Evolutionary conservation across 2,329 filamentous ascomycete species (phyloP), one percentile per base, ranked within the genome.

Genomic region (Hymenoscyphus scutula): DNA sequence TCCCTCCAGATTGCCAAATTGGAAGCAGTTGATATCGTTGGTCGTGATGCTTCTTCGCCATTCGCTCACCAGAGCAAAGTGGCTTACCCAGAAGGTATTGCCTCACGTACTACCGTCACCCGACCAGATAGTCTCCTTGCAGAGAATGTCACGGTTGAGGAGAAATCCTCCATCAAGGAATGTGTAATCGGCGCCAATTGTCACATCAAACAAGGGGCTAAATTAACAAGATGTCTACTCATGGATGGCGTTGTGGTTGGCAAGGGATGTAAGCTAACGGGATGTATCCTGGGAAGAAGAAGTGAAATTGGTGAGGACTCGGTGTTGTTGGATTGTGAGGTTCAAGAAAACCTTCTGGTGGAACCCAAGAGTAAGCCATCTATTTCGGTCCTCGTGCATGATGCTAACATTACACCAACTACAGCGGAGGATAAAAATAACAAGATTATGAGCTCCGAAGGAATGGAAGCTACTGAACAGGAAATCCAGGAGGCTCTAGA

Each of bases 201-300:
- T 74, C 89, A 90, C 70, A 94, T 99, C 67, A 87, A 88, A 65
- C 87, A 89, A 69, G 92, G 92, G n/a, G 92, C 90, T 32, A 90
- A 93, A 68, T 78, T 99, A 53, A 88, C 87, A n/a, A 85, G 93
- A 67, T 98, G 94, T 76, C 77, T 98, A 56, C 79, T 98, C 23
- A 97, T 98, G 92, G 94, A 98, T 64, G 91, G 91, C 3, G 93
- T 91, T 0, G 87, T 91, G 7, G 83, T 99, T 13, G 93, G 91
- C 15, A 90, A 91, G 70, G 89, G 89, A 53, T 93, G 89, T 72
- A 92, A 92, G 75, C 80, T 98, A 58, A 95, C 90, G 1, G 90
- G 91, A 25, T 97, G 93, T 72, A 90, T 98, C 34, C 78, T 98
- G 48, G 95, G 95, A 4, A 86, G 89, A 72, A 80, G 91, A 65